phyloP scores from a whole-genome alignment of 2,329 filamentous ascomycete species.

The Talaromyces islandicus region DNA sequence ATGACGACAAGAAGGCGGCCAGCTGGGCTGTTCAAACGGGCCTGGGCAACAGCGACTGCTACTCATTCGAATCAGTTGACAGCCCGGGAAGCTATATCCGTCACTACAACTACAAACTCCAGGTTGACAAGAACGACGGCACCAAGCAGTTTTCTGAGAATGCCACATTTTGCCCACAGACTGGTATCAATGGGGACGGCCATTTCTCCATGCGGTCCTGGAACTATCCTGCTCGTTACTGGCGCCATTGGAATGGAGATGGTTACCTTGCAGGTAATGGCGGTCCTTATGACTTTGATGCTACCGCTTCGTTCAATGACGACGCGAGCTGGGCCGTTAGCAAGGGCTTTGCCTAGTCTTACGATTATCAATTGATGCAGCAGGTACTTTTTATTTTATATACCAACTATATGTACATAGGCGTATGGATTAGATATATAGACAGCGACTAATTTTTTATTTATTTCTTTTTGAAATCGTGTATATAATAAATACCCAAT shows the following conservation, averaged over 20 bases:
- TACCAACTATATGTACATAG: neutral
- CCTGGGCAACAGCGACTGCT: constrained; percentile 8
- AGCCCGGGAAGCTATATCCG: constrained; percentile 7
- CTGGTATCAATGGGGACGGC: constrained; percentile 4
- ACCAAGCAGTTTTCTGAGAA: constrained; percentile 7
- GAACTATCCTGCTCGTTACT: constrained; percentile 11
- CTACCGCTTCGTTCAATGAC: constrained; percentile 1
- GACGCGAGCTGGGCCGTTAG: constrained; percentile 3
- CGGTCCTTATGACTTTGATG: constrained; percentile 2
- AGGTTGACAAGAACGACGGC: constrained; percentile 2
- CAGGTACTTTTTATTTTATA: neutral
- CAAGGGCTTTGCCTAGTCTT: constrained; percentile 3
- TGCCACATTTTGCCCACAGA: constrained; percentile 8
- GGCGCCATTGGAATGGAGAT: constrained; percentile 4
- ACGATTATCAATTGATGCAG: too few relatives aligned
- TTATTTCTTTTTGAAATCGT: neutral
- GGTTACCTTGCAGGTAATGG: constrained; percentile 7
- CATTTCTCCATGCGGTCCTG: constrained; percentile 7
- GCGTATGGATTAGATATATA: neutral
- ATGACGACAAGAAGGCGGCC: neutral
- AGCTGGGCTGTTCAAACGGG: constrained; percentile 8
- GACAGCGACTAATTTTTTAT: neutral
- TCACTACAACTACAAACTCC: constrained; percentile 4
- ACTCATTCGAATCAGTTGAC: constrained; percentile 10
- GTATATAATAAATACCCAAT: neutral